phyloP scores from a whole-genome alignment of 106 monocot genomes.

The Allium sativum region DNA sequence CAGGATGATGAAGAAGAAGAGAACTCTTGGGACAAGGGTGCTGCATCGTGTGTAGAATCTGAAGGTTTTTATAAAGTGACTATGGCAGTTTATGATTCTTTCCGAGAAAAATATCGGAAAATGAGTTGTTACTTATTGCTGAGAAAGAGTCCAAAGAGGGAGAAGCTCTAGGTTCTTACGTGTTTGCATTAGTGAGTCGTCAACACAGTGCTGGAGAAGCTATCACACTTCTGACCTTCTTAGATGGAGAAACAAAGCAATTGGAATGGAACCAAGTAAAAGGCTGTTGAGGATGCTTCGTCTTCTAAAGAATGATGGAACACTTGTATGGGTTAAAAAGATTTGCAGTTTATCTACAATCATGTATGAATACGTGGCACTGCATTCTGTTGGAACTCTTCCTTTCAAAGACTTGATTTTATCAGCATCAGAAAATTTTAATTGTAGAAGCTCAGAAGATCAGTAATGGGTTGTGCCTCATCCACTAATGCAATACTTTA shows the following conservation, averaged over 20 bases:
- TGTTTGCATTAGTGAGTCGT: constrained; percentile 70
- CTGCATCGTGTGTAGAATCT: constrained; percentile 32
- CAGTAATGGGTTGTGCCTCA: constrained; percentile 63
- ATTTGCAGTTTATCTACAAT: constrained; percentile 95
- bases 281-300: constrained; percentile 47
- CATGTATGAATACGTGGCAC: constrained; percentile 73
- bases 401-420: constrained; percentile 92
- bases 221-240: constrained; percentile 47
- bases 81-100: constrained; percentile 47
- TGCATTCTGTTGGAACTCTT: constrained; percentile 68
- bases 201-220: constrained; percentile 48
- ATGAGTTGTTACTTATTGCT: constrained; percentile 81
- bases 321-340: constrained; percentile 60
- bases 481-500: constrained; percentile 78
- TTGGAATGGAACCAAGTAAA: constrained; percentile 34
- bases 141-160: constrained; percentile 71
- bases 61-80: constrained; percentile 61
- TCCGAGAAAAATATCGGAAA: constrained; percentile 58
- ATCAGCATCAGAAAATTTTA: constrained; percentile 47
- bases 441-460: constrained; percentile 25
- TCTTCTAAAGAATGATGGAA: constrained; percentile 26
- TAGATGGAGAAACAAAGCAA: constrained; percentile 47
- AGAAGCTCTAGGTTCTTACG: constrained; percentile 48
- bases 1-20: constrained; percentile 60
- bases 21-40: constrained; percentile 49